Conservation (phyloP, 1,284 basidiomycete genomes). For the Trametes pubescens region DNA sequence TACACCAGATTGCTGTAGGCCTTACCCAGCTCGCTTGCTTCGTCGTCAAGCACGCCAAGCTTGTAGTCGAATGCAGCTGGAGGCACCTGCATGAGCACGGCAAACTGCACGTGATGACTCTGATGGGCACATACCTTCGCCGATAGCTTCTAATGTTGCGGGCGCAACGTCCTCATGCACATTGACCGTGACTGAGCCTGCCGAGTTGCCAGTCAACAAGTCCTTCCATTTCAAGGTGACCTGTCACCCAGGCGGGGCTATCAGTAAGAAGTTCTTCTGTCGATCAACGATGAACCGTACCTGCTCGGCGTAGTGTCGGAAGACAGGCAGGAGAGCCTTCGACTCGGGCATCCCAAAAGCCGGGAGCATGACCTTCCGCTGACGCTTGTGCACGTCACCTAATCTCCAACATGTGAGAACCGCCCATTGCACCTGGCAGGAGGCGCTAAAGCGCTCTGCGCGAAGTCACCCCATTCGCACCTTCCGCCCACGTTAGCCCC, state of each 20-base stretch:
- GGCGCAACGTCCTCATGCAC: slow-evolving; percentile 42
- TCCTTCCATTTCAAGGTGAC: slow-evolving; percentile 56
- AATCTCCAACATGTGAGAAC: slow-evolving; percentile 6
- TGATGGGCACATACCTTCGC: slow-evolving; percentile 46
- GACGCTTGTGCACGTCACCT: slow-evolving; percentile 55
- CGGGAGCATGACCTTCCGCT: slow-evolving; percentile 53
- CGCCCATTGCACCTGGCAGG: no score
- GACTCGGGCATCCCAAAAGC: slow-evolving; percentile 56
- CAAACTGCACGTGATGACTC: slow-evolving; percentile 32
- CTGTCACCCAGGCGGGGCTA: slow-evolving; percentile 39
- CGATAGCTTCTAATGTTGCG: slow-evolving; percentile 45
- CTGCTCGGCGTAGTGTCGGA: slow-evolving; percentile 54
- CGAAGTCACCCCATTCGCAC: slow-evolving; percentile 35
- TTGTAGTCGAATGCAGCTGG: slow-evolving; percentile 47
- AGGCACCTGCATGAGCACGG: slow-evolving; percentile 10
- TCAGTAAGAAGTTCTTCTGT: slow-evolving; percentile 6
- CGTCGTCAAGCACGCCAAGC: slow-evolving; percentile 41
- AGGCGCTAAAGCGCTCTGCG: not conserved
- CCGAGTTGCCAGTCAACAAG: slow-evolving; percentile 39
- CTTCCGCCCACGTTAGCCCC: slow-evolving; percentile 52
- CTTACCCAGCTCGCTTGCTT: slow-evolving; percentile 39
- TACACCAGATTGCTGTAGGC: slow-evolving; percentile 45
- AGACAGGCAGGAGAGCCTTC: slow-evolving; percentile 58
- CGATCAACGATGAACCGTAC: slow-evolving; percentile 41
- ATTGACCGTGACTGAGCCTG: slow-evolving; percentile 50